phyloP scores from a whole-genome alignment of 1,284 basidiomycete species.

The Ganoderma resinaceum region DNA sequence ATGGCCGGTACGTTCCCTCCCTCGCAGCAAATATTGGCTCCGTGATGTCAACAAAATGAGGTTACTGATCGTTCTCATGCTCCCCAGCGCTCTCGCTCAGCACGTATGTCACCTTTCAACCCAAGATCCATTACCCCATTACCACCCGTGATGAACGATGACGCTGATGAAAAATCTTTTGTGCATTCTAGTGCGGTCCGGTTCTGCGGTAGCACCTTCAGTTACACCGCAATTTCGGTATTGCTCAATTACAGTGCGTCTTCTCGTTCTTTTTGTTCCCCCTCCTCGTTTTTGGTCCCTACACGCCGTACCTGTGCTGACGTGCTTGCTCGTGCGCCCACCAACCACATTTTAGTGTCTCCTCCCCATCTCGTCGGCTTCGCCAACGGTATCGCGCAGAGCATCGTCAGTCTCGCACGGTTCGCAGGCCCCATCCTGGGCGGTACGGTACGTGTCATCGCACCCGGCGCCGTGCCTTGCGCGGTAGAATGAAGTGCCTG shows the following conservation, averaged over 20 bases:
- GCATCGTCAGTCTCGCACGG: constrained; percentile 82
- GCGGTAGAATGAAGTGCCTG: constrained; percentile 1
- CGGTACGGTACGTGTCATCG: constrained; percentile 64
- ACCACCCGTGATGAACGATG: background rate
- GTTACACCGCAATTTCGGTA: constrained; percentile 80
- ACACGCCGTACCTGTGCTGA: background rate
- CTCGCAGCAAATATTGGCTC: background rate
- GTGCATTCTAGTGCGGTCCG: constrained; percentile 62
- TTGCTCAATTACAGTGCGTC: constrained; percentile 80
- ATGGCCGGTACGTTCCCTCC: constrained; percentile 66
- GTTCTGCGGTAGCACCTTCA: constrained; percentile 80
- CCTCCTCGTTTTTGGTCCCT: background rate
- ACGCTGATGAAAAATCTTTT: background rate
- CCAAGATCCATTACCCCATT: background rate
- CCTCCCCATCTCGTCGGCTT: constrained; percentile 78
- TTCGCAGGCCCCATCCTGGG: constrained; percentile 82
- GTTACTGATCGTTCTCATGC: constrained; percentile 14
- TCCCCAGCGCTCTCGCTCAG: constrained; percentile 66
- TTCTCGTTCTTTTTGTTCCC: constrained; percentile 2
- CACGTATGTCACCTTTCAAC: constrained; percentile 60
- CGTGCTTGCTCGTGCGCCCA: background rate
- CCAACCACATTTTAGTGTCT: constrained; percentile 61
- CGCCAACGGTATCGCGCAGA: constrained; percentile 84
- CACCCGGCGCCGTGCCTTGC: background rate
- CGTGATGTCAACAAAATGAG: background rate